Conservation (phyloP, 768 basidiomycete genomes). For the Boletus pseudo-olivaceus region DNA sequence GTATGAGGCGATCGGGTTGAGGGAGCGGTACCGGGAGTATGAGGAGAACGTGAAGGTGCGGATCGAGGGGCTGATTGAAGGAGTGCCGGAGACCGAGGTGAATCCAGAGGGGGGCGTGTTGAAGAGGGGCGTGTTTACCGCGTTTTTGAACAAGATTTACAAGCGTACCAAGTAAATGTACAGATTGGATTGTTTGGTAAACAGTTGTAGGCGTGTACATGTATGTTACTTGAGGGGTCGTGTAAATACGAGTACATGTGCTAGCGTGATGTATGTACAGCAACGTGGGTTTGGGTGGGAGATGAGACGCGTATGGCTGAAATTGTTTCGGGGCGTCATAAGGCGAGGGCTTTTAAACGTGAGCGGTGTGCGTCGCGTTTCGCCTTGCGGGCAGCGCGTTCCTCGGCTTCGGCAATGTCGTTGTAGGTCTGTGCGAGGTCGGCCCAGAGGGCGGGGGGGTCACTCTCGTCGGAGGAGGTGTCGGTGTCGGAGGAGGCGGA, state of each 20-base stretch:
- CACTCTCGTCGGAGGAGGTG: too few relatives aligned
- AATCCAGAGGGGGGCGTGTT: slow-evolving; percentile 42
- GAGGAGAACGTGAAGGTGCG: slow-evolving; percentile 70
- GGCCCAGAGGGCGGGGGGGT: not conserved
- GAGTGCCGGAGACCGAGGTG: slow-evolving; percentile 57
- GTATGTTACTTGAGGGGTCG: not conserved
- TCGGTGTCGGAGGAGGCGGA: not conserved
- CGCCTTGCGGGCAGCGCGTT: slow-evolving; percentile 5
- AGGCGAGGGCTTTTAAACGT: slow-evolving; percentile 4
- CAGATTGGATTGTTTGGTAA: too few relatives aligned
- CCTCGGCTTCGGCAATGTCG: not conserved
- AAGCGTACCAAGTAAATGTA: slow-evolving; percentile 49
- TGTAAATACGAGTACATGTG: not conserved
- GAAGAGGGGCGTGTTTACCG: slow-evolving; percentile 70
- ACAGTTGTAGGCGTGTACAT: too few relatives aligned
- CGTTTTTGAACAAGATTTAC: slow-evolving; percentile 87
- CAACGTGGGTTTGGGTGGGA: not conserved
- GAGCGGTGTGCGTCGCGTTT: slow-evolving; percentile 12
- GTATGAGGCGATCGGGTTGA: slow-evolving; percentile 66
- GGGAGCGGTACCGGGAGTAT: slow-evolving; percentile 67
- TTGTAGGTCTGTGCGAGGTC: not conserved
- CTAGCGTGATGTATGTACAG: not conserved
- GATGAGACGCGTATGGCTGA: not conserved
- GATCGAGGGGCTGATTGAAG: slow-evolving; percentile 66
- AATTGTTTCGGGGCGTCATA: slow-evolving; percentile 3